Base-by-base conservation (phyloP, 2,329 filamentous ascomycete species). In the Aspergillus carbonarius region DNA sequence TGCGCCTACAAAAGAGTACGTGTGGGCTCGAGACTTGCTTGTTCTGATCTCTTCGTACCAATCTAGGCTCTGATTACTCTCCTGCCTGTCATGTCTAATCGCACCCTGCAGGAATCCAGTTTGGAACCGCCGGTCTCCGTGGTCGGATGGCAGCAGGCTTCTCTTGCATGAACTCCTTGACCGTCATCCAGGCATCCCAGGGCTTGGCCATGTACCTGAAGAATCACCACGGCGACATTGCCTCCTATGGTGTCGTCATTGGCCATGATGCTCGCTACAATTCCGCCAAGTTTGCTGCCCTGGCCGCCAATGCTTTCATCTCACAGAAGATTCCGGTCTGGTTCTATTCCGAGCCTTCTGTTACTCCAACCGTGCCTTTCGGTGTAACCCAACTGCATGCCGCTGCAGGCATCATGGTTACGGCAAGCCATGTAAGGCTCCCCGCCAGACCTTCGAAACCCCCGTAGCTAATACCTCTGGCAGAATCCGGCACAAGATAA, bases 81-180 rank as follows among this genome's bases (percentile, higher is more conserved):
- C 44, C 48, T 51, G 12, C 27, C 25, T 23, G 51, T 32, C 40
- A 44, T 42, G 51, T 54, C 57, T 61, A 55, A 63, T 50, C n/a
- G 23, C 30, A 49, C 32, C 35, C 46, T 32, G 52, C 50, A 78
- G 76, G 77, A 25, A 87, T 88, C 59, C 79, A 84, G 46, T 88
- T 88, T 63, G 85, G 85, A 23, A 88, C 84, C 5, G 83, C 84
- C 39, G 86, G 86, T 42, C 76, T 88, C 8, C 79, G 86, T 47
- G 84, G 84, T n/a, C 79, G 81, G 37, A 88, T 88, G 86, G 82
- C 85, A 65, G 85, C 85, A 46, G 86, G 86, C 5, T 88, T 87
- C 69, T 80, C 85, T 2, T 82, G 80, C 63, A 83, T 86, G 78
- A 86, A 86, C 70, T 79, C 77, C 15, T 71, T 86, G 55, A 86